Evolutionary conservation across 768 basidiomycete species (phyloP).

Genomic region (Pleurotus giganteus): DNA sequence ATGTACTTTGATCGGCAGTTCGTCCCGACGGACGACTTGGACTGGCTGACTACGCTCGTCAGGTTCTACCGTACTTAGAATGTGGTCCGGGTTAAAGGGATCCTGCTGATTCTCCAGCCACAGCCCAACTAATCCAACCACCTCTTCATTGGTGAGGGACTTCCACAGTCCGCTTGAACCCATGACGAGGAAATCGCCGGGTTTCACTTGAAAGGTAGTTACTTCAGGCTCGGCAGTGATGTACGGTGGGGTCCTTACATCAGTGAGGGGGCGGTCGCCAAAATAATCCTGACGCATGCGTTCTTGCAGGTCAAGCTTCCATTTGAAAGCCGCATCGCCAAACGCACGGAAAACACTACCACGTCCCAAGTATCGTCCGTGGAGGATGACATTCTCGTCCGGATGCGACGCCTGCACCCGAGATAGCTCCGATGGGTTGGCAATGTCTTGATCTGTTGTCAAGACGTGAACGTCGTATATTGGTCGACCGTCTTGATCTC

Average conservation of each 20-base stretch:
- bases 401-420: conserved; percentile 30
- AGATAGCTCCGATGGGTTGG: conserved; percentile 29
- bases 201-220: conserved; percentile 36
- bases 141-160: conserved; percentile 51
- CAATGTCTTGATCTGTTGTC: conserved; percentile 34
- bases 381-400: conserved; percentile 24
- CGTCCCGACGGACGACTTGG: conserved; percentile 15
- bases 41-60: not conserved
- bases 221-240: conserved; percentile 52
- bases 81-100: not conserved
- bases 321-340: conserved; percentile 43
- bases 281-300: conserved; percentile 33
- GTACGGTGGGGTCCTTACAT: conserved; percentile 42
- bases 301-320: conserved; percentile 35
- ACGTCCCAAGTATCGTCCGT: conserved; percentile 19
- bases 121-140: conserved; percentile 49
- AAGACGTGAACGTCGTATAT: conserved; percentile 38
- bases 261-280: conserved; percentile 25
- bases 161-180: conserved; percentile 55
- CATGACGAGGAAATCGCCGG: conserved; percentile 53
- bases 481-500: conserved; percentile 20
- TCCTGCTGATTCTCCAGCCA: conserved; percentile 33
- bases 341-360: conserved; percentile 33
- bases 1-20: conserved; percentile 29
- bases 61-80: not conserved